These are phyloP conservation scores for Cyclotella baltica DNA, from an alignment of 108 stramenopile species.

Conservation along the genomic window DNA sequence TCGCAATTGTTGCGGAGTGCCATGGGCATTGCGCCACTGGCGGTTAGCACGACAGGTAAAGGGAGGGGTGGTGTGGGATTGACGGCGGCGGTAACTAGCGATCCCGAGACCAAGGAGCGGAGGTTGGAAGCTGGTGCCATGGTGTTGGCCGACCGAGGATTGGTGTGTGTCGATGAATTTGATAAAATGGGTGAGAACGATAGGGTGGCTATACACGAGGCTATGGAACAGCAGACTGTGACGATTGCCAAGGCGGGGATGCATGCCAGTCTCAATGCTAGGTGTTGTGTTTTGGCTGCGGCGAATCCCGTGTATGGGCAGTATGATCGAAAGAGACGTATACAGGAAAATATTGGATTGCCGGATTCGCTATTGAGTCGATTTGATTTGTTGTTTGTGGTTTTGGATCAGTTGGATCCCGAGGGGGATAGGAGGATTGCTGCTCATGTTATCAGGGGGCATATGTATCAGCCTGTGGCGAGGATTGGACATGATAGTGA, in stretches of 20 bases:
- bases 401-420: conserved; percentile 97
- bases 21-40: conserved; percentile 94
- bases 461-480: conserved; percentile 87
- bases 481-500: conserved; percentile 84
- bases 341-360: conserved; percentile 98
- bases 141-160: conserved; percentile 98
- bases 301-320: conserved; percentile 99
- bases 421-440: conserved; percentile 94
- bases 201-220: conserved; percentile 99
- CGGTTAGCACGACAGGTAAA: conserved; percentile 95
- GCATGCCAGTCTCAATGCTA: conserved; percentile 93
- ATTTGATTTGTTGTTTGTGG: conserved; percentile 99
- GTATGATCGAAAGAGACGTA: conserved; percentile 94
- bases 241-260: conserved; percentile 99
- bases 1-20: conserved; percentile 95
- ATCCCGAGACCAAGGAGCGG: conserved; percentile 97
- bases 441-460: conserved; percentile 94
- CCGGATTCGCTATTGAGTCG: conserved; percentile 98
- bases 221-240: conserved; percentile 99
- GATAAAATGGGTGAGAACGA: conserved; percentile 94
- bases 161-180: conserved; percentile 99
- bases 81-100: conserved; percentile 98
- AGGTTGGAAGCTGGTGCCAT: conserved; percentile 99
- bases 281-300: conserved; percentile 98
- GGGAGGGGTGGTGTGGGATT: conserved; percentile 99